Evolutionary conservation across 2,329 filamentous ascomycete species (phyloP).

Genomic region (Clonostachys solani): DNA sequence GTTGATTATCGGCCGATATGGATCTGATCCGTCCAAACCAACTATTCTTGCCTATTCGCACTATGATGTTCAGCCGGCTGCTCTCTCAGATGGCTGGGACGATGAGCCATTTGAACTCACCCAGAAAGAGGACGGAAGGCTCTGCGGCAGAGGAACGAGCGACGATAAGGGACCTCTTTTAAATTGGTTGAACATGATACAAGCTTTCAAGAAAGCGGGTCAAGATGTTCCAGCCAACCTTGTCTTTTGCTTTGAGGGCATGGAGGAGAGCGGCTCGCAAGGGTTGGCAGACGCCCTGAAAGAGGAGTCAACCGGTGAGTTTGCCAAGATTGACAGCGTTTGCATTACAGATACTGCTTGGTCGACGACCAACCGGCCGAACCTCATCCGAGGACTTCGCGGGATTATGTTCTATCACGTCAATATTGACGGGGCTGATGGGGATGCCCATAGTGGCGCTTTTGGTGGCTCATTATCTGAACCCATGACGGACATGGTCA

Average conservation of each 20-base stretch:
- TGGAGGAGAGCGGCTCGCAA: conserved; percentile 98
- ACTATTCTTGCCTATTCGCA: conserved; percentile 97
- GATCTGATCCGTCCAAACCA: conserved; percentile 85
- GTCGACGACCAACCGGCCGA: conserved; percentile 98
- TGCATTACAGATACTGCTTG: conserved; percentile 99
- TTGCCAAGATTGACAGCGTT: conserved; percentile 91
- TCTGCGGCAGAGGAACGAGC: conserved; percentile 93
- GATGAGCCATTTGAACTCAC: conserved; percentile 90
- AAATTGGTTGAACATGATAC: conserved; percentile 96
- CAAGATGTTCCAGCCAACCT: conserved; percentile 96
- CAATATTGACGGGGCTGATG: conserved; percentile 83
- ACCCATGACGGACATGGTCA: conserved; percentile 96
- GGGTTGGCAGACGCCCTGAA: conserved; percentile 93
- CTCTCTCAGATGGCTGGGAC: conserved; percentile 90
- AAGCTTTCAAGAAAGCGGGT: conserved; percentile 92
- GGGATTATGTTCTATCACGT: conserved; percentile 98
- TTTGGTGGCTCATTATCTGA: conserved; percentile 96
- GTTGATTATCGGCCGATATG: conserved; percentile 87
- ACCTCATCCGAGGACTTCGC: conserved; percentile 92
- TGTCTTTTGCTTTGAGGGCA: conserved; percentile 98
- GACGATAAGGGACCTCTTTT: conserved; percentile 99
- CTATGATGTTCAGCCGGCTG: conserved; percentile 96
- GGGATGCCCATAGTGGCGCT: conserved; percentile 94
- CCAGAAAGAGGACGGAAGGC: conserved; percentile 84
- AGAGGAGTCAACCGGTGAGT: conserved; percentile 87